Base-by-base conservation (phyloP, 2,329 filamentous ascomycete species). In the Hymenoscyphus fructigenus region DNA sequence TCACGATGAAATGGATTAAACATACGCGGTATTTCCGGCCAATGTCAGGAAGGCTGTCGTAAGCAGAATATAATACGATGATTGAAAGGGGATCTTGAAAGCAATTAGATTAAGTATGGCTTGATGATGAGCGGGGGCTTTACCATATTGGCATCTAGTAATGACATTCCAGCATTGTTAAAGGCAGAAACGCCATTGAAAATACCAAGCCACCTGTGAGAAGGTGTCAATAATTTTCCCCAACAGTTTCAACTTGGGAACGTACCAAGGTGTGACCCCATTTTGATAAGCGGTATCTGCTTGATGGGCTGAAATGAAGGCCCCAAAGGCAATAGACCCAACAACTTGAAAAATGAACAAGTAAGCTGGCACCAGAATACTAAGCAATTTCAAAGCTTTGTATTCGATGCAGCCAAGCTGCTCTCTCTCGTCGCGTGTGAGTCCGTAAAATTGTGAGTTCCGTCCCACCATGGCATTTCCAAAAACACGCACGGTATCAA, bases 121-220 rank as follows among this genome's bases (percentile, higher is more conserved):
- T 34, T n/a, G 7, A 28, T 20, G 10, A 10, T 6, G n/a, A n/a
- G n/a, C n/a, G 44, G 26, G 34, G 15, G 5, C 62, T 66, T 78
- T 67, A 78, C 78, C 77, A 91, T 88, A 71, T 88, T 89, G 50
- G 84, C 82, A 73, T 91, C 87, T 12, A 90, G 76, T 41, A 90
- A 78, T 26, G 84, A 85, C 86, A 91, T 89, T 47, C 88, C 88
- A n/a, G 83, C 87, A 69, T 90, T 91, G 76, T 89, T 90, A 75
- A 91, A 91, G 0, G 88, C 88, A 26, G 86, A 89, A 3, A 87
- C 83, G 1, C 85, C 85, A 66, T 89, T 87, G 76, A 91, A 91
- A 53, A 86, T 82, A 50, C 88, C 88, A 1, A 86, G 79, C 88
- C 88, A 91, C 72, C 71, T 74, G 59, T 6, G 9, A 23, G 6